Base-by-base conservation (phyloP, 176 grass and related monocot genomes). In the Lolium perenne region DNA sequence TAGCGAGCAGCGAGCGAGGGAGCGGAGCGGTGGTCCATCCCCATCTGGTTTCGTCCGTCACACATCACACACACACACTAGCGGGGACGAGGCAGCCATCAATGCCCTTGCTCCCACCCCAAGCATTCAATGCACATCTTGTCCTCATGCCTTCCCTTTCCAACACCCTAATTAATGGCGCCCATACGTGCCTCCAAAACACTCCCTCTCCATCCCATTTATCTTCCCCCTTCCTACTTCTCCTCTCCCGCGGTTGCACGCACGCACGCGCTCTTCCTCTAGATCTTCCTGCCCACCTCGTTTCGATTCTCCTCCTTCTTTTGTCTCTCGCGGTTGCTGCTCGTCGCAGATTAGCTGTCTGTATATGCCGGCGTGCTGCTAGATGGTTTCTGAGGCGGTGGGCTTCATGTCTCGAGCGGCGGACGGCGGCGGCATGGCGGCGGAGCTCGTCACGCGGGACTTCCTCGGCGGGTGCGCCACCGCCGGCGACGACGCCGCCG, bases 381-480 rank as follows among this genome's bases (percentile, higher is more conserved):
- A 32, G 55, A 99, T 97, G 94, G 90, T 89, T 13, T 84, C 94
- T 0, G 92, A 91, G 40, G 88, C 92, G n/a, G 88, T 95, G 20
- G 86, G 92, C 20, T 88, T 87, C 46, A 88, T 97, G 92, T 89
- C 94, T 13, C 48, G 86, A 3, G 43, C 87, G 75, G 83, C 55
- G 49, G 67, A 78, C 90, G 87, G 82, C 82, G 69, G 82, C 79
- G 69, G 84, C 23, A 78, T 48, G 66, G 74, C 83, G 78, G 55
- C 80, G 76, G 92, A 99, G 78, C 90, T 95, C 66, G 91, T 99
- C 23, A 99, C 97, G n/a, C 76, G 92, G 62, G 94, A 99, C 82
- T 91, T 99, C 59, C 97, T 99, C 63, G 97, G 97, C 60, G 90
- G 94, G 12, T 95, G 85, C 60, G 38, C 83, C 32, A 35, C 2